Evolutionary conservation across 192 early-diverging fungal species (phyloP).

Genomic region (Oehlia diaphana): DNA sequence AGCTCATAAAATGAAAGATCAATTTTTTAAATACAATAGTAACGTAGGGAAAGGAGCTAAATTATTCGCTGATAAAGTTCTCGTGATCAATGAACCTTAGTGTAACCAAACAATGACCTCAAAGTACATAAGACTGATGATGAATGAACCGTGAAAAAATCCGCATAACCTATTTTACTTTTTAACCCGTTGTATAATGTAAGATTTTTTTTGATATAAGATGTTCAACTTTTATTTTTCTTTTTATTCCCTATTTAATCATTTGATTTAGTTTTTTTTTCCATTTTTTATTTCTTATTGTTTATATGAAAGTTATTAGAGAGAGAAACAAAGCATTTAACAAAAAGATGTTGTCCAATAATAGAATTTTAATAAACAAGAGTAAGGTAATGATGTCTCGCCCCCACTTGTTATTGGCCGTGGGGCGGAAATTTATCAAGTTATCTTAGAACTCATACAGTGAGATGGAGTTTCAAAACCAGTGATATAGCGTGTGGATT

Average conservation of each 20-base stretch:
- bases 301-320: neutral
- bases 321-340: neutral
- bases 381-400: neutral
- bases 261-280: neutral
- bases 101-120: too few relatives aligned
- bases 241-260: neutral
- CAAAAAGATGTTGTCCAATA: neutral
- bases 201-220: too few relatives aligned
- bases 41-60: too few relatives aligned
- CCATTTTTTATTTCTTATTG: neutral
- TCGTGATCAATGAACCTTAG: too few relatives aligned
- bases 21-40: too few relatives aligned
- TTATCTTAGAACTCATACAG: slow-evolving; percentile 27
- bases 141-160: too few relatives aligned
- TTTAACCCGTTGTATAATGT: too few relatives aligned
- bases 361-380: slow-evolving; percentile 25
- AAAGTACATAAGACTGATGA: too few relatives aligned
- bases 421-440: slow-evolving; percentile 23
- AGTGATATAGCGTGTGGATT: neutral
- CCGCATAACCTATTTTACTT: too few relatives aligned
- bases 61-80: too few relatives aligned
- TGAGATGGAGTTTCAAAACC: slow-evolving; percentile 3
- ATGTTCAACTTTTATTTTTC: neutral
- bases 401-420: slow-evolving; percentile 9
- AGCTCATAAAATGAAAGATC: too few relatives aligned